A percentile compares a stretch with the other conserved stretches of the same genome.
These are phyloP conservation scores for Pyrenochaeta sp. DNA, from an alignment of 2,329 filamentous ascomycete species.

Conservation along the genomic window DNA sequence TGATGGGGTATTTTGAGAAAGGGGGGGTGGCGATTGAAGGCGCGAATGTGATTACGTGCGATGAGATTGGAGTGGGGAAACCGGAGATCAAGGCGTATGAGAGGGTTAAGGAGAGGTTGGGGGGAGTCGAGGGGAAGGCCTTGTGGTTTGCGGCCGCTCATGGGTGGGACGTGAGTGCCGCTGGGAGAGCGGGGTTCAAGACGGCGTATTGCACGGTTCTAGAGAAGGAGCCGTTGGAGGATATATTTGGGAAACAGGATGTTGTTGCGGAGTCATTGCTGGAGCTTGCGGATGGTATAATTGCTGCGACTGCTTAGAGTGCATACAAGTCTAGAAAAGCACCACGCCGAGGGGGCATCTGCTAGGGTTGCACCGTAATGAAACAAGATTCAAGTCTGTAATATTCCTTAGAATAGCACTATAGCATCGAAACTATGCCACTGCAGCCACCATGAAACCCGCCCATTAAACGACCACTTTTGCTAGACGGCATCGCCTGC, in stretches of 20 bases:
- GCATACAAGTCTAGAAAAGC: no score
- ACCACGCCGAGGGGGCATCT: no score
- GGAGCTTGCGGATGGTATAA: slow-evolving; percentile 56
- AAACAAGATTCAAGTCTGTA: no score
- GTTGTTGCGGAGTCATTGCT: slow-evolving; percentile 57
- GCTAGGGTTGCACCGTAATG: no score
- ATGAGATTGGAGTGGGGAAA: slow-evolving; percentile 58
- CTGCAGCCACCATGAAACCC: no score
- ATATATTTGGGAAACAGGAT: slow-evolving; percentile 62
- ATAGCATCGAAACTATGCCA: no score
- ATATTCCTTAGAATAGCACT: no score
- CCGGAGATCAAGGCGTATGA: slow-evolving; percentile 58
- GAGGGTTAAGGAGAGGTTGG: slow-evolving; percentile 54
- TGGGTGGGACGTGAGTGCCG: slow-evolving; percentile 66
- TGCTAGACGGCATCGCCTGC: no score
- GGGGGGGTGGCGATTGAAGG: slow-evolving; percentile 59
- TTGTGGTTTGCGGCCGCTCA: slow-evolving; percentile 67
- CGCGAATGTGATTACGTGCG: slow-evolving; percentile 62
- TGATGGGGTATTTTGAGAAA: slow-evolving; percentile 61
- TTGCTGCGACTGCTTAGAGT: slow-evolving; percentile 14
- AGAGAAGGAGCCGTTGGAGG: slow-evolving; percentile 59
- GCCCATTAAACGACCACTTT: no score
- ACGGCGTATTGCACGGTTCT: slow-evolving; percentile 63
- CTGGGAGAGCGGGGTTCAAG: slow-evolving; percentile 58
- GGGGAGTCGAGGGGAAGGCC: slow-evolving; percentile 35